Evolutionary conservation across 2,329 filamentous ascomycete species (phyloP), one percentile per base, ranked within the genome.

Genomic region (Cladosporium austrohemisphaericum): DNA sequence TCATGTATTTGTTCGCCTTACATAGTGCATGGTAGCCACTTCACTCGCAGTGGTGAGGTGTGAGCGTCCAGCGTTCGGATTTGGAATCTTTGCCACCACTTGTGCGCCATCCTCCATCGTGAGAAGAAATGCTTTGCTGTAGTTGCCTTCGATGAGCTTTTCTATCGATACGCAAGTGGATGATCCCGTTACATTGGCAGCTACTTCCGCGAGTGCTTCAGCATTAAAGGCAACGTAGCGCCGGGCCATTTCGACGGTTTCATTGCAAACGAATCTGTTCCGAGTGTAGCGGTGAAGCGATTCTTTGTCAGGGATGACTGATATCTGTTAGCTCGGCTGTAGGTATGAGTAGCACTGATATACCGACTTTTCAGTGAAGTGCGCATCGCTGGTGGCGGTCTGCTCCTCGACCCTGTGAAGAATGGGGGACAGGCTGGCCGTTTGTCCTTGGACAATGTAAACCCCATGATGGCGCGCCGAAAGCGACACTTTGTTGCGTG

Each of bases 21-120:
- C 63, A 46, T 64, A 65, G 23, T 63, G 59, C 65, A 68, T 67
- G 11, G 67, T 69, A 2, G 68, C 68, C 29, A 66, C 66, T 55
- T 68, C 65, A 41, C 64, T 68, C 6, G 67, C 66, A 18, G 65
- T 70, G 6, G 62, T 67, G 23, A 60, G 63, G 50, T 66, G 64
- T 25, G 60, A 51, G 28, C 53, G 22, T 4, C 67, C 67, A 51
- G 64, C 63, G 54, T 67, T 68, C 14, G 65, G 65, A 52, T 66
- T 65, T 2, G 65, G 67, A n/a, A 70, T 48, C 55, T 66, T 69
- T 5, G 64, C 68, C 16, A 70, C 57, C 4, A 68, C 59, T 52
- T 65, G 50, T 41, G 54, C 55, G 9, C 64, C 62, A 52, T 69
- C 52, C 26, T 69, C 61, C 65, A 70, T 68, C 1, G 61, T 63